These are phyloP conservation scores for Wallacemonas rigidus DNA, from an alignment of 208 protist genomes.

Conservation along the genomic window DNA sequence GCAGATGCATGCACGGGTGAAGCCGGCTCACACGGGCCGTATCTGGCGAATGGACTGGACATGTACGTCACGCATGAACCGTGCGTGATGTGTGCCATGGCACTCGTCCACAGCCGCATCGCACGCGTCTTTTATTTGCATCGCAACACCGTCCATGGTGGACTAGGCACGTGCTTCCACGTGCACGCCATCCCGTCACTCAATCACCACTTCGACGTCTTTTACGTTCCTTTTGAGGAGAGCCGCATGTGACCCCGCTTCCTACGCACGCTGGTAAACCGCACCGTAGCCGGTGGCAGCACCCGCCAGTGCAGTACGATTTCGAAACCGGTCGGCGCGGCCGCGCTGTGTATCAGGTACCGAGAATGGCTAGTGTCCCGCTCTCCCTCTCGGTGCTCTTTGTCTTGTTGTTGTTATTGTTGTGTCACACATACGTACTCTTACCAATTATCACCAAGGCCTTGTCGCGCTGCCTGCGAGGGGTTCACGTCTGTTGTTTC, in stretches of 20 bases:
- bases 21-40: conserved; percentile 33
- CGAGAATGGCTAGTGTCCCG: too few species aligned
- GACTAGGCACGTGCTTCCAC: conserved; percentile 58
- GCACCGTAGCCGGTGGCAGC: too few species aligned
- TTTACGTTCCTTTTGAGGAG: neutral
- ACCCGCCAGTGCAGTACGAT: too few species aligned
- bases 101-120: conserved; percentile 91
- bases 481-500: too few species aligned
- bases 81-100: conserved; percentile 95
- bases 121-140: conserved; percentile 83
- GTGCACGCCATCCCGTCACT: conserved; percentile 80
- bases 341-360: too few species aligned
- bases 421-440: too few species aligned
- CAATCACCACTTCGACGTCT: conserved; percentile 84
- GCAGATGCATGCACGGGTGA: neutral
- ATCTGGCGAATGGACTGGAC: conserved; percentile 89
- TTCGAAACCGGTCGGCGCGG: too few species aligned
- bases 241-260: too few species aligned
- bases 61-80: conserved; percentile 91
- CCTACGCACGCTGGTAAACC: neutral
- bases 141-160: conserved; percentile 67
- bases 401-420: too few species aligned
- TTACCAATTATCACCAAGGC: too few species aligned
- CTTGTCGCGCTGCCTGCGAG: too few species aligned
- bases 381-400: too few species aligned